Conservation (phyloP, 108 stramenopile species). For the Parietichytrium sp. region DNA sequence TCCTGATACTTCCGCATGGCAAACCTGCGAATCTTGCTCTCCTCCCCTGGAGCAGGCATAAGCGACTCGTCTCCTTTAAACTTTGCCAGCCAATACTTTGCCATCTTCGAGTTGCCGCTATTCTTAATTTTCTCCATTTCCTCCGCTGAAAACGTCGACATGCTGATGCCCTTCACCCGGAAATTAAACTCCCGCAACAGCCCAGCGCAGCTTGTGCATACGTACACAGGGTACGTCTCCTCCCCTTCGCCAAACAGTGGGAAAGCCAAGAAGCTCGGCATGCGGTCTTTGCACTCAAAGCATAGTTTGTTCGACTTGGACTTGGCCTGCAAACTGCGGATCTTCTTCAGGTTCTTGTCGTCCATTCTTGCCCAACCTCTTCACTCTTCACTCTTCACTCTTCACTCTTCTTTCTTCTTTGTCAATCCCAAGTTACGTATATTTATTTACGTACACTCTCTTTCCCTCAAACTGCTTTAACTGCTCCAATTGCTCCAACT, state of each 20-base stretch:
- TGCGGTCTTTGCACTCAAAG: constrained; percentile 21
- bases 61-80: background rate
- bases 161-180: constrained; percentile 32
- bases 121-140: background rate
- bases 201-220: constrained; percentile 23
- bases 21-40: constrained; percentile 9
- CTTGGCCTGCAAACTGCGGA: constrained; percentile 1
- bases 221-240: background rate
- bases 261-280: background rate
- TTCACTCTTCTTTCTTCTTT: no score
- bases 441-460: no score
- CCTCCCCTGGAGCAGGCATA: background rate
- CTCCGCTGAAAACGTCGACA: constrained; percentile 8
- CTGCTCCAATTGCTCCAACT: no score
- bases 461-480: no score
- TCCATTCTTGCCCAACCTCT: background rate
- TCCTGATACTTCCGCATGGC: constrained; percentile 35
- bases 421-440: no score
- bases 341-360: background rate
- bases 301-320: constrained; percentile 4
- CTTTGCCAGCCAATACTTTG: constrained; percentile 3
- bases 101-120: background rate
- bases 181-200: constrained; percentile 27
- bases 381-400: no score
- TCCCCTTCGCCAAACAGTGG: no score